These are phyloP conservation scores for Scutellaria barbata DNA, from an alignment of 257 asterid species.

Conservation along the genomic window DNA sequence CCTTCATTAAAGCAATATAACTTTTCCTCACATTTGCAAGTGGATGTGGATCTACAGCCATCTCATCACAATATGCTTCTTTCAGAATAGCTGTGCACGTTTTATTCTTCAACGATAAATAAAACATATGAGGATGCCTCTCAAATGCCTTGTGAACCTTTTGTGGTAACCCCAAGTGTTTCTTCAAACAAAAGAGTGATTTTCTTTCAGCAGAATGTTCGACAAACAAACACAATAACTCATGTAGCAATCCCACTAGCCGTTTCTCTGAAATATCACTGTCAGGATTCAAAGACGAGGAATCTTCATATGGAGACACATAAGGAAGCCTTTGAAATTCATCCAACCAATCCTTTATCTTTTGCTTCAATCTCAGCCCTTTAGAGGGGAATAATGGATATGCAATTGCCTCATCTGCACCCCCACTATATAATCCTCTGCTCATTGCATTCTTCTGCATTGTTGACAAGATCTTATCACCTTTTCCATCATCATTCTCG, in stretches of 20 bases:
- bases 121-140: constrained; percentile 81
- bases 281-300: constrained; percentile 51
- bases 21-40: constrained; percentile 69
- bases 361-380: constrained; percentile 75
- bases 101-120: constrained; percentile 72
- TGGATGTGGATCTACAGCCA: constrained; percentile 68
- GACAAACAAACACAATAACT: constrained; percentile 75
- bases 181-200: constrained; percentile 63
- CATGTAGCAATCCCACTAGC: constrained; percentile 81
- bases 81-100: constrained; percentile 84
- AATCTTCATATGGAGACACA: constrained; percentile 71
- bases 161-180: constrained; percentile 79
- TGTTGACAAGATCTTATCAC: constrained; percentile 43
- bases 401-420: constrained; percentile 54
- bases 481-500: constrained; percentile 32
- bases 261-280: constrained; percentile 81
- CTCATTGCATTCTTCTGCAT: constrained; percentile 68
- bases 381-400: constrained; percentile 82
- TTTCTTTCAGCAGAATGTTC: constrained; percentile 87
- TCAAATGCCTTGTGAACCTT: constrained; percentile 87
- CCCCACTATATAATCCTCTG: constrained; percentile 57
- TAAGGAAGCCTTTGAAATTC: constrained; percentile 81
- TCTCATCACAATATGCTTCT: constrained; percentile 68
- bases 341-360: constrained; percentile 71
- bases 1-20: constrained; percentile 71